Evolutionary conservation across 164 flowering plant genomes (phyloP).

Genomic region (Nymphaea thermarum): DNA sequence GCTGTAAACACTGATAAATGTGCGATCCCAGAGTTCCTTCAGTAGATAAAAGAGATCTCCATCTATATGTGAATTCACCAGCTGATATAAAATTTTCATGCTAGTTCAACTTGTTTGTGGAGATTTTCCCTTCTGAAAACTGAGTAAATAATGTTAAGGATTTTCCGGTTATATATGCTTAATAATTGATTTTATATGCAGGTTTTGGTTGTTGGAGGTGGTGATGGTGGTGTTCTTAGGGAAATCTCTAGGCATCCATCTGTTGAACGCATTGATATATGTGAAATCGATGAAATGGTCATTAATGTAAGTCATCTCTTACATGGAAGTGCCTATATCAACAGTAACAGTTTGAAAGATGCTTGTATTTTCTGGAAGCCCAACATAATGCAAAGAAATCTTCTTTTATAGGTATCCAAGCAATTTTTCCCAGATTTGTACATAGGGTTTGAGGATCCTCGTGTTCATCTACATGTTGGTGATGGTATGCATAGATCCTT

Average conservation of each 20-base stretch:
- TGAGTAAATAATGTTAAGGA: not conserved
- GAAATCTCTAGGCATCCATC: constrained; percentile 88
- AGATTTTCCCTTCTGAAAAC: no score
- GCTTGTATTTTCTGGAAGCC: not conserved
- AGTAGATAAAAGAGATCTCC: no score
- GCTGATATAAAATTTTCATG: no score
- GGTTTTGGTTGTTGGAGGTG: constrained; percentile 99
- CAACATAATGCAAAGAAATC: not conserved
- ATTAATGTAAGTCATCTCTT: constrained; percentile 59
- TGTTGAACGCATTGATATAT: constrained; percentile 80
- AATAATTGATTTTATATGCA: constrained; percentile 22
- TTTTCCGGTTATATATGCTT: not conserved
- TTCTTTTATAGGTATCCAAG: constrained; percentile 43
- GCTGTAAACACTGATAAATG: no score
- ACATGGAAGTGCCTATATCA: not conserved
- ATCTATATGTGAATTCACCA: no score
- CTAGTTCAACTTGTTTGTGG: no score
- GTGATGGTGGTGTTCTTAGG: constrained; percentile 96
- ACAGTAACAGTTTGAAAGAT: not conserved
- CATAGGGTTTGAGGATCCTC: constrained; percentile 93
- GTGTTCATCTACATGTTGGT: constrained; percentile 82
- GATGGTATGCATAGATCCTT: constrained; percentile 52
- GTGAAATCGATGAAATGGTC: constrained; percentile 93
- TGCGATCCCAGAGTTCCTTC: no score
- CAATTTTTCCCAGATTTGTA: constrained; percentile 72